Percentiles rank a stretch among this genome's conserved stretches.
phyloP scores from a whole-genome alignment of 148 eudicot species.

The Mesembryanthemum crystallinum region DNA sequence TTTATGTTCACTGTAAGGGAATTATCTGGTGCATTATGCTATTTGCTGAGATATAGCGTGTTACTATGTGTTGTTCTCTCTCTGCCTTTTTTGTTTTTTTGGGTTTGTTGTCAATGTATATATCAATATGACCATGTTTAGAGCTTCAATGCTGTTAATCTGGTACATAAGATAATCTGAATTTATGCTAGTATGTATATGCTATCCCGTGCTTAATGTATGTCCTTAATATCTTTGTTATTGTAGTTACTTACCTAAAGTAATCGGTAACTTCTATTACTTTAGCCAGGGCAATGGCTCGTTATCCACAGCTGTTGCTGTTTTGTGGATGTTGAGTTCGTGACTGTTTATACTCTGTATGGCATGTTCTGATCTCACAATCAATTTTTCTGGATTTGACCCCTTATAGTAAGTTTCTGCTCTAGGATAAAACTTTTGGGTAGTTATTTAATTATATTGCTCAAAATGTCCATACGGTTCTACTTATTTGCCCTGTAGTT shows the following conservation, averaged over 20 bases:
- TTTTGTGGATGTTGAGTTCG: not conserved
- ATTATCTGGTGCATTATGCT: not conserved
- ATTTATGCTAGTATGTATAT: not conserved
- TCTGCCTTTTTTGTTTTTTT: too few relatives aligned
- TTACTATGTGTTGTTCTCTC: not conserved
- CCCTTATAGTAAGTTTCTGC: not conserved
- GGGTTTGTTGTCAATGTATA: too few relatives aligned
- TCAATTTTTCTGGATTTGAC: not conserved
- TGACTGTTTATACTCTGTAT: not conserved
- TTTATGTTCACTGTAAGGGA: constrained; percentile 88
- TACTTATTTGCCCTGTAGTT: not conserved
- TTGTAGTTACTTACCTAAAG: not conserved
- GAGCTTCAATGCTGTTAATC: constrained; percentile 7
- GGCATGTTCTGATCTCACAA: not conserved
- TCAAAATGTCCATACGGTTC: not conserved
- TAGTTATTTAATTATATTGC: not conserved
- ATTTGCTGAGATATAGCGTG: not conserved
- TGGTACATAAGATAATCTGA: not conserved
- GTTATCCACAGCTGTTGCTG: not conserved
- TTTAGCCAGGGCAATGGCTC: constrained; percentile 2
- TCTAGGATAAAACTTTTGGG: not conserved
- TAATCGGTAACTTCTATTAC: too few relatives aligned
- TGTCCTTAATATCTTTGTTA: not conserved
- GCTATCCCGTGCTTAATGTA: not conserved
- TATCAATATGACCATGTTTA: not conserved